Evolutionary conservation across 2,329 filamentous ascomycete genomes (phyloP), one percentile per base, ranked within the genome.

Genomic region (Botrytis byssoidea): DNA sequence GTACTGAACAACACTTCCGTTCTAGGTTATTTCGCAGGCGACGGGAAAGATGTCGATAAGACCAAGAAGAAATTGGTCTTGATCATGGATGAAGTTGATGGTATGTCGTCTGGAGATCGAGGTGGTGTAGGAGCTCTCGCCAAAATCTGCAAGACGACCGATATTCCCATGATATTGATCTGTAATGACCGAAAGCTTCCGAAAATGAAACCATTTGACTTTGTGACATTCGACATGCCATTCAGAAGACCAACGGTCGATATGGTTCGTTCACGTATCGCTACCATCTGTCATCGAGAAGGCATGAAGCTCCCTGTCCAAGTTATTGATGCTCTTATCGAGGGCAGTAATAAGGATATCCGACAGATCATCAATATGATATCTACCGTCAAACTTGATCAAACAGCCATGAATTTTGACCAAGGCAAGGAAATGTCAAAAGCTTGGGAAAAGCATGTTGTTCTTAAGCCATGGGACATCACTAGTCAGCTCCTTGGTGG

Each of bases 281-380:
- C 95, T 87, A 98, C 96, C 0, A 97, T 99, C 76, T 97, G 94
- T 79, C 97, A 92, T 83, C 89, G 95, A 76, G 96, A 99, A 85
- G 92, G 93, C 20, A 83, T 99, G 75, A 97, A 95, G 82, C 88
- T 99, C 74, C 92, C 95, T 0, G 85, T 90, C 6, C 89, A 90
- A 71, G 95, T 97, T 29, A 89, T 99, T 73, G 95, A 98, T 81
- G 94, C 95, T 29, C 87, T 99, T 64, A 98, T 99, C 74, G 95
- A 98, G 83, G 96, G 96, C 32, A 97, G 93, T 76, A 93, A 95
- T 83, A 94, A 96, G 73, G 96, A 99, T 81, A 99, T 99, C 76
- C 91, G 96, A 57, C 96, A 98, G 83, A 95, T 98, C 75, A 96
- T 99, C 83, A 99, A 99, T 84, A 99, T 99, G 96, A 88, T 99